These are phyloP conservation scores for Mrakiaceae sp. DNA, from an alignment of 1,284 basidiomycete genomes.

Conservation along the genomic window DNA sequence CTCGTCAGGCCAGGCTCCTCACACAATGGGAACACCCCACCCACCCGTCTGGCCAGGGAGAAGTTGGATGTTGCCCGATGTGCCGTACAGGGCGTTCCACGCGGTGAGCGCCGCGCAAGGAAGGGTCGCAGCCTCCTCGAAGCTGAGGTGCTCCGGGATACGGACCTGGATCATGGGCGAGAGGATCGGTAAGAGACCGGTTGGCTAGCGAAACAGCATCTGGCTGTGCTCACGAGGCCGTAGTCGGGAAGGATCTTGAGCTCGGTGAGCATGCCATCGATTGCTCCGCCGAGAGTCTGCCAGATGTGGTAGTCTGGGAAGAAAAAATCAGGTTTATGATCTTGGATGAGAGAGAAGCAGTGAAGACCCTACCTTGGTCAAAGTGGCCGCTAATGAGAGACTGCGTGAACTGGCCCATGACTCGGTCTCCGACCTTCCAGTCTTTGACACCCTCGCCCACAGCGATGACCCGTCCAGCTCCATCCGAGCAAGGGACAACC, in stretches of 20 bases:
- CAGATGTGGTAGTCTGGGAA: not conserved
- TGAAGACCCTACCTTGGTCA: no score
- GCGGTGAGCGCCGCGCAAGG: constrained; percentile 38
- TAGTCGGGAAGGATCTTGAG: constrained; percentile 29
- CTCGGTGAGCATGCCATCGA: constrained; percentile 47
- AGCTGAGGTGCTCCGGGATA: constrained; percentile 41
- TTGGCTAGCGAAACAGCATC: no score
- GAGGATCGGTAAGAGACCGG: no score
- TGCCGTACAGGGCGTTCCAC: constrained; percentile 42
- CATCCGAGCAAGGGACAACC: constrained; percentile 44
- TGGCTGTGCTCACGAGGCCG: constrained; percentile 32
- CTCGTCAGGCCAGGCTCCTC: constrained; percentile 2
- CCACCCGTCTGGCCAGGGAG: not conserved
- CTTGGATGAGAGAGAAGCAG: not conserved
- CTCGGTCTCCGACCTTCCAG: constrained; percentile 47
- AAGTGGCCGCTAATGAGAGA: constrained; percentile 18
- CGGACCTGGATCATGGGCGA: constrained; percentile 23
- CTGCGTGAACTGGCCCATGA: constrained; percentile 41
- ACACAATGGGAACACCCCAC: constrained; percentile 12
- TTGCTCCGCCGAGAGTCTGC: constrained; percentile 42
- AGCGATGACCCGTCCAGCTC: constrained; percentile 49
- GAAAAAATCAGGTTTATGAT: constrained; percentile 33
- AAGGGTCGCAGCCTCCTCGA: constrained; percentile 42
- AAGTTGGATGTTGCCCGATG: constrained; percentile 37
- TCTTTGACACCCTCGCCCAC: constrained; percentile 44